Evolutionary conservation across 768 basidiomycete genomes (phyloP), one percentile per base, ranked within the genome.

Genomic region (Leccinum boreale): DNA sequence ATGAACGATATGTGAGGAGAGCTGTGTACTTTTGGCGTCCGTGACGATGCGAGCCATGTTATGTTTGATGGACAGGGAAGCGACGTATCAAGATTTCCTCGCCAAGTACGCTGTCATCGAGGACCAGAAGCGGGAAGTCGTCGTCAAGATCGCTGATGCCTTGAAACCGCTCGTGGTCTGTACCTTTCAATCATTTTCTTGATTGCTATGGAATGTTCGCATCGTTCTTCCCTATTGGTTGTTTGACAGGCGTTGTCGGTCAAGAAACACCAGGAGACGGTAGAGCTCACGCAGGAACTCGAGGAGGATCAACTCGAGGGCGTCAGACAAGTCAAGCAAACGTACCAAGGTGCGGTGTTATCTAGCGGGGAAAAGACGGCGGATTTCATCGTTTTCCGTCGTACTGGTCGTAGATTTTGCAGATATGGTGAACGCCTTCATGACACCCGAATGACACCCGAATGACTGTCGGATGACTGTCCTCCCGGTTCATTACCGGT

Each of bases 71-170:
- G 35, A 42, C 31, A 72, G 71, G 58, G 68, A 73, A 6, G 44
- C 39, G 14, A 33, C 47, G 4, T 70, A 72, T 36, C 65, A 72
- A 24, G 65, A 65, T 1, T 74, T 70, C 31, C 53, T 73, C 2
- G 17, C 28, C 17, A 55, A 65, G 42, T 65, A 73, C 7, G 60
- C 65, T 3, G 55, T 46, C 5, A 44, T 65, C 14, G 71, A 72
- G 42, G 68, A 74, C 46, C 65, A 62, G 64, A 61, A 63, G 31
- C 72, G 70, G 6, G 67, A 62, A 4, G 64, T 73, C 5, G 26
- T 65, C 11, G 62, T 63, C 50, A 65, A 67, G 42, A 70, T 73
- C 1, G 11, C 50, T 35, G 65, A 70, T 9, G 52, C 60, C 19
- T 62, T 70, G 53, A 60, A 62, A 42, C 56, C 54, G 17, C 69